A percentile compares a stretch with the other conserved stretches of the same genome.
Evolutionary conservation across 73 alveolate species (phyloP).

Genomic region (Tetrahymena borealis): DNA sequence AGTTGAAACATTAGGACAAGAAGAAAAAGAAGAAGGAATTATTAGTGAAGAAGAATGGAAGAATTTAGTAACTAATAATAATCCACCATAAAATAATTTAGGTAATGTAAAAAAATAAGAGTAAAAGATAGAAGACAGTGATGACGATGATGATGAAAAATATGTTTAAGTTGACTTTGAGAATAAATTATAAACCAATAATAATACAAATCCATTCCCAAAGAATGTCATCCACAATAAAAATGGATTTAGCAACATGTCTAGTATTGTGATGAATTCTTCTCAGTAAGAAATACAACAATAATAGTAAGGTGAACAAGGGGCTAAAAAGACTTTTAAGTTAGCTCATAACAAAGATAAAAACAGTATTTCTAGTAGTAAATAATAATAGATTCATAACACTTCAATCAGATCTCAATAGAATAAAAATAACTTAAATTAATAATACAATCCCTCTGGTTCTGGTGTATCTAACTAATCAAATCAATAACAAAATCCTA

Average conservation of each 20-base stretch:
- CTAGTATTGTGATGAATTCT: neutral
- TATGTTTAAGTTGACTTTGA: neutral
- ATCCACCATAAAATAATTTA: no score
- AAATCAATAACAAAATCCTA: neutral
- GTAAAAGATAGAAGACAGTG: neutral
- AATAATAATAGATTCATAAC: no score
- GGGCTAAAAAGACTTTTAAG: no score
- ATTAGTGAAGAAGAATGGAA: neutral
- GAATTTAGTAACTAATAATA: neutral
- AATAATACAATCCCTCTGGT: neutral
- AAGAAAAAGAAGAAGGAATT: neutral
- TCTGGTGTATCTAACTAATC: neutral
- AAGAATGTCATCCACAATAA: neutral
- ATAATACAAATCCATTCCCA: neutral
- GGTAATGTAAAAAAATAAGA: no score
- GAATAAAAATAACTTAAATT: neutral
- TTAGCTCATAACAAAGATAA: no score
- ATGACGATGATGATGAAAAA: neutral
- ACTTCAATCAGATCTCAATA: neutral
- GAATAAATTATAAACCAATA: neutral
- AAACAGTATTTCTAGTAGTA: no score
- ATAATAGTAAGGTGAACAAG: neutral
- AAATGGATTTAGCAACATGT: neutral
- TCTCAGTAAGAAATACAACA: neutral
- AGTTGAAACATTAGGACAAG: neutral